These are phyloP conservation scores for button mushroom (Agaricus bisporus) DNA, from an alignment of 768 basidiomycete species.

Conservation along the genomic window DNA sequence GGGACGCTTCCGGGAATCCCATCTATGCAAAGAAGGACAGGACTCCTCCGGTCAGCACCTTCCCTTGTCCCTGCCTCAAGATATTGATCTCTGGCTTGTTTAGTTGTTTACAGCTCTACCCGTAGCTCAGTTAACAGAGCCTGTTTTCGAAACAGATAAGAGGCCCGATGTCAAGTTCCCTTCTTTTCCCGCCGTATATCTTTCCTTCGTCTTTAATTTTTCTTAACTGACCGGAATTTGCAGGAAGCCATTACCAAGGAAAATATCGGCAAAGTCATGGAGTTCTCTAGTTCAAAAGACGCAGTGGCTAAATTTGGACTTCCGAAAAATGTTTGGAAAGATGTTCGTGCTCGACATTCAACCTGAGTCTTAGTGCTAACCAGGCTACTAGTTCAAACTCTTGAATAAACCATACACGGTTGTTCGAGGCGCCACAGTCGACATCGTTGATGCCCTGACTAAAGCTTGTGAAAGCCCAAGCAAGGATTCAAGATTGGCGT, in stretches of 20 bases:
- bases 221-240: not conserved
- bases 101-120: constrained; percentile 11
- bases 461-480: constrained; percentile 42
- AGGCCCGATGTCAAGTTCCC: constrained; percentile 3
- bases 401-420: constrained; percentile 69
- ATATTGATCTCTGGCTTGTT: not conserved
- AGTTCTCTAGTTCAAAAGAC: constrained; percentile 29
- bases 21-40: constrained; percentile 1
- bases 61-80: not conserved
- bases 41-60: not conserved
- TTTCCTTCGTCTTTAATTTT: not conserved
- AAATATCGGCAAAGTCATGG: constrained; percentile 39
- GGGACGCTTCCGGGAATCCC: constrained; percentile 3
- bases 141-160: not conserved
- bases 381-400: constrained; percentile 49
- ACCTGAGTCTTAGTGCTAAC: not conserved
- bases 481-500: constrained; percentile 45
- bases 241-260: constrained; percentile 21
- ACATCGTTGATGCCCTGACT: constrained; percentile 46
- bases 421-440: constrained; percentile 61
- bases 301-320: constrained; percentile 60
- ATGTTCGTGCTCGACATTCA: constrained; percentile 41
- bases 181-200: constrained; percentile 5
- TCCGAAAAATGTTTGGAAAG: constrained; percentile 62
- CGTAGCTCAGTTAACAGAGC: constrained; percentile 1